phyloP scores from a whole-genome alignment of 345 rosid species.

The Ailanthus altissimus region DNA sequence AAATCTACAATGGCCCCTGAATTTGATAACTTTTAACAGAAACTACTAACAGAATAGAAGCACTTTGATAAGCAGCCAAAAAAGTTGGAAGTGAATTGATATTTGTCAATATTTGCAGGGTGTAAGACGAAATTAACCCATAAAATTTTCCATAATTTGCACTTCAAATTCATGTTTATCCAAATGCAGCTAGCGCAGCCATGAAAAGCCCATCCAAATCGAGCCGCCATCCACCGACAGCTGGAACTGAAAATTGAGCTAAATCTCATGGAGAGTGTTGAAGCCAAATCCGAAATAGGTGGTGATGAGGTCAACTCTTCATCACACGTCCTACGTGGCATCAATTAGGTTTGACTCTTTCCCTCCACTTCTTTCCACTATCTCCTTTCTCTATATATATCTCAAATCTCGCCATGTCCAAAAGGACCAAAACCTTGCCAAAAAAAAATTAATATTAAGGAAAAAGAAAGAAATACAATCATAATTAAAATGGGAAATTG shows the following conservation, averaged over 20 bases:
- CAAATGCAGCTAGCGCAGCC: conserved; percentile 12
- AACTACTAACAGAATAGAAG: no score
- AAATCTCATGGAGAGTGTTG: conserved; percentile 5
- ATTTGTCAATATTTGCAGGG: no score
- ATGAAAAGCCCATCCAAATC: neutral
- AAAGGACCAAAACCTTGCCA: conserved; percentile 17
- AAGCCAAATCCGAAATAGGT: neutral
- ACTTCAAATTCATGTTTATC: neutral
- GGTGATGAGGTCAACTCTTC: conserved; percentile 33
- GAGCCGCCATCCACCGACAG: conserved; percentile 8
- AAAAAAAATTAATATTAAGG: neutral
- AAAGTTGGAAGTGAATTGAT: no score
- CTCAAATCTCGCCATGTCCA: conserved; percentile 2
- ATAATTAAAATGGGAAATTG: conserved; percentile 50
- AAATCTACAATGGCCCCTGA: no score
- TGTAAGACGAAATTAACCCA: no score
- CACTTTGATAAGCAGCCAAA: no score
- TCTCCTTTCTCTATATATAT: neutral
- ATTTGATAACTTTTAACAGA: no score
- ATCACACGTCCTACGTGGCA: conserved; percentile 44
- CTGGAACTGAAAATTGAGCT: neutral
- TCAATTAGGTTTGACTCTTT: conserved; percentile 39
- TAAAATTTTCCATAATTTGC: no score
- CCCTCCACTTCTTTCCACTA: neutral
- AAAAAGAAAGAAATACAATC: neutral